Base-by-base conservation (phyloP, 257 asterid species). In the Ballota nigra region DNA sequence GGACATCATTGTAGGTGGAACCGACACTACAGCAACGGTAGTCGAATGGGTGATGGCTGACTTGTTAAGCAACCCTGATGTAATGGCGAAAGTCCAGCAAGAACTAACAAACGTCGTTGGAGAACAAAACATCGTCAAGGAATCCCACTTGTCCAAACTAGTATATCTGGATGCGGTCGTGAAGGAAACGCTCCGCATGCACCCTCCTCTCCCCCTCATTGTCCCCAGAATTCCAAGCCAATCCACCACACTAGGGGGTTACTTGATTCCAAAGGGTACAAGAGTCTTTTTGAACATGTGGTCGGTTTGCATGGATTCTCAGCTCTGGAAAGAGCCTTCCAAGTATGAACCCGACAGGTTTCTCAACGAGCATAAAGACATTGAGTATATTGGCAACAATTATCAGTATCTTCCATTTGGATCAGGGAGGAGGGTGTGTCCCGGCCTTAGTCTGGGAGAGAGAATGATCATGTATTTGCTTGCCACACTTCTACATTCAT, bases 1-100 rank as follows among this genome's bases (percentile, higher is more conserved):
- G 68, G 68, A 62, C 31, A 62, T 62, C 31, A 34, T 62, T 4
- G 52, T 62, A 62, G 68, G 68, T 9, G 68, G 68, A 5, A 62
- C 68, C 1, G 68, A 62, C 4, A 62, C 68, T 4, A 12, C 68
- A 8, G 68, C 68, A 10, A 62, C 68, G 19, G 19, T 19, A 3
- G 68, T 62, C 5, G 68, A 62, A 12, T 62, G 68, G 68, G 68
- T 19, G 52, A 62, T 62, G 68, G 29, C 68, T 0, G 52, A 62
- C 49, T 52, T 62, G 33, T 4, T 62, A 52, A 62, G 38, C 33
- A 62, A 62, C 52, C 68, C 68, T 0, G 18, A n/a, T 15, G 10
- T 19, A 9, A 62, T 62, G 68, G 13, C 22, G 28, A 62, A 62
- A 22, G 68, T 34, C 15, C 10, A 62, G 8, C 28, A 62, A 20